Conservation (phyloP, 768 basidiomycete genomes). For the Tylopilus plumbeoviolaceoides region DNA sequence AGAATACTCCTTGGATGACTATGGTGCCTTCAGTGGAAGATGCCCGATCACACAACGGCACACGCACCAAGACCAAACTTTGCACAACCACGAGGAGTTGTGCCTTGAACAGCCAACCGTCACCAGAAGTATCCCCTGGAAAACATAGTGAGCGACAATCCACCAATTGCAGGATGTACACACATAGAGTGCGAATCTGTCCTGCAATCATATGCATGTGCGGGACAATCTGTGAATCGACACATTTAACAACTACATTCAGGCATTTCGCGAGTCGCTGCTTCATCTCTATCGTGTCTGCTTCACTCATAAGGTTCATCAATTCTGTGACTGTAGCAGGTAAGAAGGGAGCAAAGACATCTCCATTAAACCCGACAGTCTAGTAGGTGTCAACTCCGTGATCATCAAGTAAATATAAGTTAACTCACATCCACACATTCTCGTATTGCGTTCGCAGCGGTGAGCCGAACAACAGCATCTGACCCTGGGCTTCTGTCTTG, state of each 20-base stretch:
- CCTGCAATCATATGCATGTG: constrained; percentile 55
- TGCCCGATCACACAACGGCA: neutral
- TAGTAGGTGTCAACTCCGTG: constrained; percentile 26
- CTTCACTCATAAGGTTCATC: constrained; percentile 66
- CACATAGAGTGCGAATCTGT: constrained; percentile 72
- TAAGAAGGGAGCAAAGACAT: constrained; percentile 68
- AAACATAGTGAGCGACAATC: constrained; percentile 9
- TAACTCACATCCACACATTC: constrained; percentile 80
- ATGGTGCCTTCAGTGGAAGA: constrained; percentile 1
- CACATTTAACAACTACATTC: constrained; percentile 61
- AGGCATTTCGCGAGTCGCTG: constrained; percentile 66
- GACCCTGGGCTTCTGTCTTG: constrained; percentile 64
- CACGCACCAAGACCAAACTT: constrained; percentile 60
- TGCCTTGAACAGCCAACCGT: constrained; percentile 69
- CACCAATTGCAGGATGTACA: constrained; percentile 21
- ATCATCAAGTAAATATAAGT: neutral
- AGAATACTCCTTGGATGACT: constrained; percentile 70
- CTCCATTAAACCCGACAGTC: constrained; percentile 61
- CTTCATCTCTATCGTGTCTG: constrained; percentile 74
- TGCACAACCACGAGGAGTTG: constrained; percentile 67
- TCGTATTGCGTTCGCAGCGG: constrained; percentile 72
- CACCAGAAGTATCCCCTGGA: constrained; percentile 63
- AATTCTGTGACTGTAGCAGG: constrained; percentile 57
- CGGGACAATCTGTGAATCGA: constrained; percentile 57
- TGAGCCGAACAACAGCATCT: constrained; percentile 83